Evolutionary conservation across 2,329 filamentous ascomycete genomes (phyloP).

Genomic region (Colletotrichum sp.): DNA sequence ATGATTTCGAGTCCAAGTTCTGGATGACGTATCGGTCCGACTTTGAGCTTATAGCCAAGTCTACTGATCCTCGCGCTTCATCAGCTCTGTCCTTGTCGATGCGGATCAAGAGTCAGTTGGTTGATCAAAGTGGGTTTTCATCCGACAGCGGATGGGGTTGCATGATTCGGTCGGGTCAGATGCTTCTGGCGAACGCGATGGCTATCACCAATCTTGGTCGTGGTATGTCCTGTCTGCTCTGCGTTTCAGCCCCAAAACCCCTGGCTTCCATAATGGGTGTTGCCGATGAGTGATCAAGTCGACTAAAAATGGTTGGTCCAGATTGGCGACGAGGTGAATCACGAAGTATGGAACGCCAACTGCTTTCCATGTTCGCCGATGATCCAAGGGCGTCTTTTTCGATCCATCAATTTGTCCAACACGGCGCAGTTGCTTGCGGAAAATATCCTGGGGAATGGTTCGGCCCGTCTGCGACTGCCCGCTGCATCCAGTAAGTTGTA

Average conservation of each 20-base stretch:
- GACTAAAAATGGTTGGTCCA: slow-evolving; percentile 24
- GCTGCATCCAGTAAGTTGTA: slow-evolving; percentile 82
- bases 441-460: slow-evolving; percentile 99
- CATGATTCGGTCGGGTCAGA: slow-evolving; percentile 97
- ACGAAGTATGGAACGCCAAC: slow-evolving; percentile 65
- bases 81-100: slow-evolving; percentile 82
- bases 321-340: slow-evolving; percentile 76
- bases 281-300: not conserved
- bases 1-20: slow-evolving; percentile 90
- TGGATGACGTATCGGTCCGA: slow-evolving; percentile 97
- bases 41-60: slow-evolving; percentile 83
- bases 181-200: slow-evolving; percentile 86
- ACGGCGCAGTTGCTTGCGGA: slow-evolving; percentile 85
- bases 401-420: slow-evolving; percentile 90
- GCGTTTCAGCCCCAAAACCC: not conserved
- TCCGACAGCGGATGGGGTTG: slow-evolving; percentile 98
- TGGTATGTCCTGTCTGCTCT: slow-evolving; percentile 53
- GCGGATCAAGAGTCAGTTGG: slow-evolving; percentile 79
- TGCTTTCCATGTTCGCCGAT: slow-evolving; percentile 87
- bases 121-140: slow-evolving; percentile 82
- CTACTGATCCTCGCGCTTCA: slow-evolving; percentile 72
- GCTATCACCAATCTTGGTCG: slow-evolving; percentile 76
- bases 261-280: not conserved
- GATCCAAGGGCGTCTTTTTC: slow-evolving; percentile 87
- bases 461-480: slow-evolving; percentile 93